phyloP scores from a whole-genome alignment of 225 moss, liverwort and hornwort species.

The Climacium dendroides region DNA sequence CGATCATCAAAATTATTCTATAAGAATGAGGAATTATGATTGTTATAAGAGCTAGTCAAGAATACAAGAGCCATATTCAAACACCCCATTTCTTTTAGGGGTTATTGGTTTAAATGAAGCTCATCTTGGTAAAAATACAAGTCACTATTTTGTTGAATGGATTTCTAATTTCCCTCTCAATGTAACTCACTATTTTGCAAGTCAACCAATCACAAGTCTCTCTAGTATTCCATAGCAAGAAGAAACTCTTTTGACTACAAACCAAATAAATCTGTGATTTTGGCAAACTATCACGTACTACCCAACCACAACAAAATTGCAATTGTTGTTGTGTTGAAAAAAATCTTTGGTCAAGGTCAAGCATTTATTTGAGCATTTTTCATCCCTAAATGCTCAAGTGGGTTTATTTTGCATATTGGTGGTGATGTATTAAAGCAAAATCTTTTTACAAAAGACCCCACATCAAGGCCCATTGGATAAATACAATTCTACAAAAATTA shows the following conservation, averaged over 20 bases:
- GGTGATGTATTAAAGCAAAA: neutral
- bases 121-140: too few species aligned
- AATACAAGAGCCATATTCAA: too few species aligned
- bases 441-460: too few species aligned
- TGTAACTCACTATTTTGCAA: fast-evolving
- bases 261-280: neutral
- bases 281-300: fast-evolving
- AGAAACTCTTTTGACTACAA: neutral
- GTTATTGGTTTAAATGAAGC: fast-evolving
- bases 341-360: neutral
- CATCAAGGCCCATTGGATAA: neutral
- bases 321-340: neutral
- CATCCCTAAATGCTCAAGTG: fast-evolving
- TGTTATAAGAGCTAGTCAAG: too few species aligned
- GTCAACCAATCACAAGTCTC: neutral
- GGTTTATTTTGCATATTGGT: neutral
- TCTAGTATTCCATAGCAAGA: fast-evolving
- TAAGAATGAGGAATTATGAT: too few species aligned
- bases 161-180: neutral
- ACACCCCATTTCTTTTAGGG: too few species aligned
- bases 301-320: fast-evolving
- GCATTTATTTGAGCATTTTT: neutral
- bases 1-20: too few species aligned
- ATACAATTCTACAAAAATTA: fast-evolving
- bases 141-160: too few species aligned